Evolutionary conservation across 169 alveolate genomes (phyloP).

Genomic region (Eimeria brunetti): DNA sequence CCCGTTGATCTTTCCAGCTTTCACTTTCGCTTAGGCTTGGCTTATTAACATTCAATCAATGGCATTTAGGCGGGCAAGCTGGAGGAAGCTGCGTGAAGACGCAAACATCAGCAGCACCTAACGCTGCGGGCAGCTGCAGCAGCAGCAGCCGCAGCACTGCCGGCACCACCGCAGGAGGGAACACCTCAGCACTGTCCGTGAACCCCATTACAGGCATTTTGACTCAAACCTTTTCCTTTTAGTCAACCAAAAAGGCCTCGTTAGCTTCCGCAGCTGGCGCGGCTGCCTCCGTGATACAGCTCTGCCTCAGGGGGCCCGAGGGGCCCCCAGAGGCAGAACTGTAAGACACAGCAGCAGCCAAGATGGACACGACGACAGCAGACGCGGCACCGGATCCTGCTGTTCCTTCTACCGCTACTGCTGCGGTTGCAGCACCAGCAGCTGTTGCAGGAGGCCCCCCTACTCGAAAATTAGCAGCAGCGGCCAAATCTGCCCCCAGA

Average conservation of each 20-base stretch:
- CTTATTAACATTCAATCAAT: neutral
- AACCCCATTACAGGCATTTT: neutral
- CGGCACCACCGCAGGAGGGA: constrained; percentile 17
- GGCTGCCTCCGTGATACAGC: constrained; percentile 32
- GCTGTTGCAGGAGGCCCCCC: constrained; percentile 29
- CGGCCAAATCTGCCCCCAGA: constrained; percentile 53
- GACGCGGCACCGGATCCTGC: constrained; percentile 11
- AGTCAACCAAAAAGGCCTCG: neutral
- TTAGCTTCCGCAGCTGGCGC: constrained; percentile 31
- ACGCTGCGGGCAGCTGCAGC: constrained; percentile 34
- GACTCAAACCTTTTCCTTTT: constrained; percentile 3
- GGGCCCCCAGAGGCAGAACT: constrained; percentile 64
- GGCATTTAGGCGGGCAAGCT: constrained; percentile 25
- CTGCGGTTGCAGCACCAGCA: constrained; percentile 27
- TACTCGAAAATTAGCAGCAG: constrained; percentile 50
- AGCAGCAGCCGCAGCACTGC: constrained; percentile 56
- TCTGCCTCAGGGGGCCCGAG: constrained; percentile 59
- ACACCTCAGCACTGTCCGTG: constrained; percentile 3
- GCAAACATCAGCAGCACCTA: constrained; percentile 50
- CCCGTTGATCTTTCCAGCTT: neutral
- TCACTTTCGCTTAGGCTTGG: neutral
- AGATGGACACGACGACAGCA: neutral
- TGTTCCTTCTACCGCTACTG: constrained; percentile 23
- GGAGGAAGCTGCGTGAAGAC: constrained; percentile 34
- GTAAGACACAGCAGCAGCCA: constrained; percentile 22